Evolutionary conservation across 345 rosid species (phyloP).

Genomic region (Microcos paniculata): DNA sequence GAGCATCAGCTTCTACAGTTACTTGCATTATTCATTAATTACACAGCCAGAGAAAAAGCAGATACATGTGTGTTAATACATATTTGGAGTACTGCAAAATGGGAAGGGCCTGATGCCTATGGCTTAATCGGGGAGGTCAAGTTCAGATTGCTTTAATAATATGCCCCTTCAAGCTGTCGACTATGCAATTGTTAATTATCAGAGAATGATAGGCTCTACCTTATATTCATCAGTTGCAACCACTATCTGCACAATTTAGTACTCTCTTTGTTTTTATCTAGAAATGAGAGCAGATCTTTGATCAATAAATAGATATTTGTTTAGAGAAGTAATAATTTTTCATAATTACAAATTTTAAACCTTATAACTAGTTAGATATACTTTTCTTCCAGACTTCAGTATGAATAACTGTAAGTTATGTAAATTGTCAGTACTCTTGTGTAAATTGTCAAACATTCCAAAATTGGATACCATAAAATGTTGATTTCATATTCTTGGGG

Average conservation of each 20-base stretch:
- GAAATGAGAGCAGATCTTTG: not conserved
- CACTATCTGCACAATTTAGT: not conserved
- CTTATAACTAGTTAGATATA: not conserved
- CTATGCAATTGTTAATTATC: not conserved
- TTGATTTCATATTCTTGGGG: constrained; percentile 10
- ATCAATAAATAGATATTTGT: not conserved
- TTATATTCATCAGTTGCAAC: not conserved
- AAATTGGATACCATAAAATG: not conserved
- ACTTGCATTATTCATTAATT: not conserved
- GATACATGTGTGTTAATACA: not conserved
- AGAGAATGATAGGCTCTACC: constrained; percentile 2
- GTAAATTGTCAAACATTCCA: not conserved
- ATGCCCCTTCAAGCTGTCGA: not conserved
- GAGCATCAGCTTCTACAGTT: not conserved
- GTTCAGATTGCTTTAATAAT: not conserved
- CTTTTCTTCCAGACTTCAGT: not conserved
- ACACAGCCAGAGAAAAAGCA: not conserved
- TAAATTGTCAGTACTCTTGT: not conserved
- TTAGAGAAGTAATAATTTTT: not conserved
- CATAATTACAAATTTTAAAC: not conserved
- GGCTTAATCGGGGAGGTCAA: not conserved
- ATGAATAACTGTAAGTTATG: not conserved
- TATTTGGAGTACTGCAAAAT: not conserved
- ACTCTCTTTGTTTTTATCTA: not conserved
- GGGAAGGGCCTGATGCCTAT: not conserved